Conservation (phyloP, 129 eudicot species). For the Sambucus nigra region DNA sequence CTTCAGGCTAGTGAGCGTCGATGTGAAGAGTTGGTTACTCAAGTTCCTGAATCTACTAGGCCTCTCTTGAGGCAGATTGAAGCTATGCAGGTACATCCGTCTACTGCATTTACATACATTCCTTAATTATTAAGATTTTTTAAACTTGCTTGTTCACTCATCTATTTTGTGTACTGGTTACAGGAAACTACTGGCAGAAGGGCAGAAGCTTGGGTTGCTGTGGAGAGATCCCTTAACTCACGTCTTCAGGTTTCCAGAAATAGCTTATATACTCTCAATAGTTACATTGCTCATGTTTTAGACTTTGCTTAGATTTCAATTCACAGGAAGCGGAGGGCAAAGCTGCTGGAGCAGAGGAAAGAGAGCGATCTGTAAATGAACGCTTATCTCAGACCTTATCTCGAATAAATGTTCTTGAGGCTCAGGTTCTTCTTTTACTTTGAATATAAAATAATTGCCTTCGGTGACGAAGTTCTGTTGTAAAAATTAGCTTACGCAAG, state of each 20-base stretch:
- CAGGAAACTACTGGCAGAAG: constrained; percentile 74
- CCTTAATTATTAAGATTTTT: neutral
- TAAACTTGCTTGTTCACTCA: neutral
- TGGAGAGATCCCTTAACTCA: constrained; percentile 69
- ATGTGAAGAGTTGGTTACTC: constrained; percentile 86
- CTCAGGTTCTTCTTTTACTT: constrained; percentile 54
- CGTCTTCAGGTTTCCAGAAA: constrained; percentile 68
- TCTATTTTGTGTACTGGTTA: constrained; percentile 7
- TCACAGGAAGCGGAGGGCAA: constrained; percentile 89
- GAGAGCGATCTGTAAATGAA: constrained; percentile 62
- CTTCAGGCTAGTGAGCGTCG: constrained; percentile 81
- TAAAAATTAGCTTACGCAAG: constrained; percentile 17
- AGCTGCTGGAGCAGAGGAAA: constrained; percentile 85
- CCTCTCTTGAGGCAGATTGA: constrained; percentile 93
- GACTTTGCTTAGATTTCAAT: constrained; percentile 11
- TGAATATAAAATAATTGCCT: neutral
- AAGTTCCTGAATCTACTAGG: constrained; percentile 94
- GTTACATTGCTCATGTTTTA: constrained; percentile 2
- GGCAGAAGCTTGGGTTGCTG: constrained; percentile 89
- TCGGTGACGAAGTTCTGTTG: constrained; percentile 6
- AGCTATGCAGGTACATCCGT: constrained; percentile 65
- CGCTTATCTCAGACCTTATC: constrained; percentile 82
- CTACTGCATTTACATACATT: neutral
- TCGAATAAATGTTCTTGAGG: constrained; percentile 82
- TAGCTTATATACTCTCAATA: constrained; percentile 1